These are phyloP conservation scores for Microsporum audouinii DNA, from an alignment of 2,329 filamentous ascomycete species.

Conservation along the genomic window DNA sequence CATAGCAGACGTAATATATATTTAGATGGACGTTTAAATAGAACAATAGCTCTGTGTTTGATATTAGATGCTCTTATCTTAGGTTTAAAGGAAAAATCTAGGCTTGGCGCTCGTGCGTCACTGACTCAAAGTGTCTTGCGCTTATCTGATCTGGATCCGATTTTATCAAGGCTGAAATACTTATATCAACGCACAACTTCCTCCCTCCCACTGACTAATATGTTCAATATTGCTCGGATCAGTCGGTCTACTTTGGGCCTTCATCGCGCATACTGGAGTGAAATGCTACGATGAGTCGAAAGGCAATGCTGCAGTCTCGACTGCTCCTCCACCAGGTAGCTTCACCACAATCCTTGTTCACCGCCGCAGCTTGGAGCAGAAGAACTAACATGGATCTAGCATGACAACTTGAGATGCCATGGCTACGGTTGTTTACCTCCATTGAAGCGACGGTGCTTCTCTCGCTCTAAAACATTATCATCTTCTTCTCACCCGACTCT, in stretches of 20 bases:
- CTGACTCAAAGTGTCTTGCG: not conserved
- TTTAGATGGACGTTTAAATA: no score
- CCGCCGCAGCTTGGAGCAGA: not conserved
- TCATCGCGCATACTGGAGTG: not conserved
- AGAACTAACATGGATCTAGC: conserved; percentile 2
- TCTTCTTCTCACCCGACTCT: not conserved
- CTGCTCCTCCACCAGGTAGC: conserved; percentile 9
- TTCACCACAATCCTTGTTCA: not conserved
- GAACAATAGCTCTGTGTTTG: no score
- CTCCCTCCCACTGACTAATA: not conserved
- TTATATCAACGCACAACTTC: not conserved
- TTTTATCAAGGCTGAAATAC: not conserved
- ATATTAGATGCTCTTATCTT: not conserved
- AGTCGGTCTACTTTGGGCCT: not conserved
- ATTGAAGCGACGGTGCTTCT: conserved; percentile 12
- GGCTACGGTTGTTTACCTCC: conserved; percentile 7
- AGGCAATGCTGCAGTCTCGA: conserved; percentile 5
- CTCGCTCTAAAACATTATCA: not conserved
- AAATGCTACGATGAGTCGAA: conserved; percentile 8
- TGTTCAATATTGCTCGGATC: not conserved
- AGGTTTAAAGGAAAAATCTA: not conserved
- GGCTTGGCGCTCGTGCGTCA: not conserved
- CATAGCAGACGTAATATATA: no score
- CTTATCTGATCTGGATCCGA: conserved; percentile 1
- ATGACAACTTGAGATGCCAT: conserved; percentile 6